phyloP scores from a whole-genome alignment of 257 asterid species.

The Primulina eburnea region DNA sequence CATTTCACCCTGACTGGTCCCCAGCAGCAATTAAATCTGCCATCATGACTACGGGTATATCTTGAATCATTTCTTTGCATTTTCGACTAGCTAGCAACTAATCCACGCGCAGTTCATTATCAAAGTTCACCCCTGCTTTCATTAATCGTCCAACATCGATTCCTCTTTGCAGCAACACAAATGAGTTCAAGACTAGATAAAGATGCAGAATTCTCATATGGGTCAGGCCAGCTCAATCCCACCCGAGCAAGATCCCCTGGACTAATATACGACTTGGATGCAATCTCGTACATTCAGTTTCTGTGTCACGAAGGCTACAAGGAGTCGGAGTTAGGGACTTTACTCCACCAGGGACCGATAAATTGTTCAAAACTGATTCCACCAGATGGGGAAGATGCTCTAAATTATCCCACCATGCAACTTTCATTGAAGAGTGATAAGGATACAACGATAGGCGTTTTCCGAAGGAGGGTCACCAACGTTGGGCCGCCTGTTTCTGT shows the following conservation, averaged over 20 bases:
- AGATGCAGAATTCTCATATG: constrained; percentile 79
- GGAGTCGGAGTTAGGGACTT: constrained; percentile 46
- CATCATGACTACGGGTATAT: constrained; percentile 75
- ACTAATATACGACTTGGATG: constrained; percentile 72
- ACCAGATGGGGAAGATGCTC: constrained; percentile 58
- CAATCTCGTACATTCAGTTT: constrained; percentile 64
- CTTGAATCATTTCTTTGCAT: not conserved
- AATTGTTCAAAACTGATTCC: constrained; percentile 74
- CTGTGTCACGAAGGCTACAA: constrained; percentile 75
- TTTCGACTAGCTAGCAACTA: not conserved
- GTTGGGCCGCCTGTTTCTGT: constrained; percentile 54
- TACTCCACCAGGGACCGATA: constrained; percentile 38
- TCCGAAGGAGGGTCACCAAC: constrained; percentile 64
- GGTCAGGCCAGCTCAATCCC: constrained; percentile 81
- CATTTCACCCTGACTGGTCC: constrained; percentile 82
- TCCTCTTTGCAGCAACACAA: constrained; percentile 45
- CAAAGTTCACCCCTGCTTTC: too few species aligned
- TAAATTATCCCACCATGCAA: constrained; percentile 93
- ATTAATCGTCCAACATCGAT: not conserved
- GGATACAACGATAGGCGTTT: constrained; percentile 54
- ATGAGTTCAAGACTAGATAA: constrained; percentile 61
- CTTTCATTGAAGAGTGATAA: constrained; percentile 48
- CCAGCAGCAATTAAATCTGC: constrained; percentile 89
- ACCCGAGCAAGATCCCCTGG: constrained; percentile 74
- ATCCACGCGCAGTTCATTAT: not conserved